Evolutionary conservation across 2,329 filamentous ascomycete genomes (phyloP), one percentile per base, ranked within the genome.

Genomic region (Ophiocordyceps camponoti-rufipedis): DNA sequence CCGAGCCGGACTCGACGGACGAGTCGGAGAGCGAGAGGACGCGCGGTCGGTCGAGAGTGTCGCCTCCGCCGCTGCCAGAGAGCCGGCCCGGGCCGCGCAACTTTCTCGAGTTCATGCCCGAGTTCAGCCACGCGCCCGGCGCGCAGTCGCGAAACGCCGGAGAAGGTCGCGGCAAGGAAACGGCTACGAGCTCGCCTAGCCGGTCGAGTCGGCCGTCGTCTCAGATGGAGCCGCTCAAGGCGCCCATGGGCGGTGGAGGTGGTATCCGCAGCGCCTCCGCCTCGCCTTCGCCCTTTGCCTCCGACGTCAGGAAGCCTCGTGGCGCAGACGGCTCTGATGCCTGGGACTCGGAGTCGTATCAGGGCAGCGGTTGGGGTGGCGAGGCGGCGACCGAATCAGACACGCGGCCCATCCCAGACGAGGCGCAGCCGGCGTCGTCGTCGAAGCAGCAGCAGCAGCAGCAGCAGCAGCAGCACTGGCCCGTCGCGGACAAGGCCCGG

Each of bases 51-150:
- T 51, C 54, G 28, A 59, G 61, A 43, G 53, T 60, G 8, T 62
- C 63, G 3, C 54, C 23, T 23, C 23, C 58, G 3, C 58, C 58
- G 5, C 45, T 64, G 31, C 65, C 62, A 38, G 55, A 55, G 31
- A 48, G 48, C n/a, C 56, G 54, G 38, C 59, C 57, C 8, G 57
- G 59, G 7, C 55, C 56, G 7, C 71, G 66, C 48, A 63, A 68
- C 45, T 71, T 70, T 51, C 57, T 72, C n/a, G 70, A 74, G 43
- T 52, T 66, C 1, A 71, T 74, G 65, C 69, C 72, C 1, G 59
- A 66, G 2, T 73, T 75, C 52, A 62, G 67, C 19, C 58, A 62
- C 16, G 49, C 63, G 12, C 49, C 58, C 7, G 59, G 62, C 28
- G 49, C 48, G 28, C 50, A 54, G 12, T 49, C 50, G 16, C 44